Percentiles rank a stretch among this genome's conserved stretches.
These are phyloP conservation scores for Xylaria digitata DNA, from an alignment of 2,329 filamentous ascomycete genomes.

Conservation along the genomic window DNA sequence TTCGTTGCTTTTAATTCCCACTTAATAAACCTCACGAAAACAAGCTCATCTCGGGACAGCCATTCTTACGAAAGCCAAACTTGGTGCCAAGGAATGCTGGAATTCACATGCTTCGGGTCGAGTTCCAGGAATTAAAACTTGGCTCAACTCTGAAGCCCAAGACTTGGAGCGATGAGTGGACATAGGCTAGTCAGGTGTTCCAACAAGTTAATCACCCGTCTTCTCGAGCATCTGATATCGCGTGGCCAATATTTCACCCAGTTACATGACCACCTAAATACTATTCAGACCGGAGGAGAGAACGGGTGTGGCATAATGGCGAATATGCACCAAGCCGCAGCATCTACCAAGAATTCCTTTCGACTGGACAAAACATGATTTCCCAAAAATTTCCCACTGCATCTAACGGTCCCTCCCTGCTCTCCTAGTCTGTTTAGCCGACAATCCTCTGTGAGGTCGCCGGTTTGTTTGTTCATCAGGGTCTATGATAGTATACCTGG, in stretches of 20 bases:
- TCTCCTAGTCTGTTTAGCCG: constrained; percentile 39
- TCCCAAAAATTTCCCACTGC: constrained; percentile 34
- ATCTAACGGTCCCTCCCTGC: constrained; percentile 36
- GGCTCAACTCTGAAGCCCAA: constrained; percentile 2
- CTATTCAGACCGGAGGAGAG: constrained; percentile 35
- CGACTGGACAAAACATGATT: constrained; percentile 36
- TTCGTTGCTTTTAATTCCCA: constrained; percentile 59
- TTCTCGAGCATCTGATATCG: constrained; percentile 38
- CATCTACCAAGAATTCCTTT: constrained; percentile 40
- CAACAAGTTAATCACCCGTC: constrained; percentile 40
- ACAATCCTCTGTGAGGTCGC: constrained; percentile 44
- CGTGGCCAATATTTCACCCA: constrained; percentile 28
- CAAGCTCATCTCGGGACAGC: constrained; percentile 44
- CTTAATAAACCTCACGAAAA: constrained; percentile 56
- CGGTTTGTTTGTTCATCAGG: constrained; percentile 44
- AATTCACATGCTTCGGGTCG: constrained; percentile 36
- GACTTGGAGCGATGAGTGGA: constrained; percentile 19
- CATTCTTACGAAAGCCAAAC: constrained; percentile 36
- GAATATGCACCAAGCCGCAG: constrained; percentile 45
- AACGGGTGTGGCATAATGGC: constrained; percentile 42
- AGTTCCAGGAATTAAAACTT: constrained; percentile 38
- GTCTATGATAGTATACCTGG: constrained; percentile 50
- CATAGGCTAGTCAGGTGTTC: constrained; percentile 40
- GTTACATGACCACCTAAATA: constrained; percentile 37
- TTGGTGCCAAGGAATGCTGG: constrained; percentile 18